Evolutionary conservation across 768 basidiomycete species (phyloP), one percentile per base, ranked within the genome.

Genomic region (Cyclocybe aegerita): DNA sequence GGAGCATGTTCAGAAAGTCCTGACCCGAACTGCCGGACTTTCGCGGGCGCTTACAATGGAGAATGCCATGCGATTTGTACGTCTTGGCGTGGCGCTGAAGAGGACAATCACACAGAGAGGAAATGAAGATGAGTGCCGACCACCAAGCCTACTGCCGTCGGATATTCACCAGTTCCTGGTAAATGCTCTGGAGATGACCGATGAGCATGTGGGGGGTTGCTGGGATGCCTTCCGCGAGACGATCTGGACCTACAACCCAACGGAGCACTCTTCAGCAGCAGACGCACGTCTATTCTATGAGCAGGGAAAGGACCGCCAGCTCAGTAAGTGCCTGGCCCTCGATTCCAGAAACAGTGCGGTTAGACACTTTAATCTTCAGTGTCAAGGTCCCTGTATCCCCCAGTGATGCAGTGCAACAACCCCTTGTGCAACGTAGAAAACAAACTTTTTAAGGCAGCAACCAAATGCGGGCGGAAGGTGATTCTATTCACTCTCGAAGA

Each of bases 401-500:
- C 52, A 12, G 35, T 52, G 35, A 40, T 17, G 15, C 33, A 35
- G 12, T 52, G 50, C 31, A 46, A 12, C 4, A 52, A 52, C 35
- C 44, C 50, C 15, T 12, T 30, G 23, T 52, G 50, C 36, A 14
- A 17, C 8, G 39, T 38, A 38, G 44, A 52, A 12, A 52, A 14
- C 15, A 35, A 38, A 12, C 38, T 52, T 39, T 39, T 52, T 40
- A 23, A 31, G 12, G 39, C 29, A 35, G 16, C 23, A 32, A 31
- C 38, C 6, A 40, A 42, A 33, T 33, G 39, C 8, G 34, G 23
- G 3, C 39, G 45, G 1, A 50, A 57, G 33, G 32, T 46, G 33
- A 44, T 57, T 38, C 38, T 57, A 17, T 54, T 49, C 29, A 54
- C 56, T 0, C 43, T 54, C 23, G 44, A 34, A n/a, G 37, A 57